These are phyloP conservation scores for Kappamyces sp. DNA, from an alignment of 192 early-diverging fungal species.

Conservation along the genomic window DNA sequence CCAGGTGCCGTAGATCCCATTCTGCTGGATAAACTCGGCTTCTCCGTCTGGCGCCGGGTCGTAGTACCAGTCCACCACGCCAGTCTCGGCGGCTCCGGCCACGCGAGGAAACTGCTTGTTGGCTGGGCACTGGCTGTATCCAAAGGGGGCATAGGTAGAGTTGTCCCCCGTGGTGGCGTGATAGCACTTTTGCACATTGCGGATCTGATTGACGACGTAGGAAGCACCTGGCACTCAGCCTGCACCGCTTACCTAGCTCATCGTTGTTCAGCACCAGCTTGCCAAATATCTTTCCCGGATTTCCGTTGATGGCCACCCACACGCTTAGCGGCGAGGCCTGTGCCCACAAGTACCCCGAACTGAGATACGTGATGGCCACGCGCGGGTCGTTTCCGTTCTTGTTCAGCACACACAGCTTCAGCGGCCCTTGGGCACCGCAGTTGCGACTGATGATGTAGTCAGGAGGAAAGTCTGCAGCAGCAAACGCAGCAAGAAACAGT, in stretches of 20 bases:
- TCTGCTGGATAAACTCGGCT: background rate
- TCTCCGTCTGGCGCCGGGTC: background rate
- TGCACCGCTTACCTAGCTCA: background rate
- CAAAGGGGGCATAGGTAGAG: background rate
- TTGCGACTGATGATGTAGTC: background rate
- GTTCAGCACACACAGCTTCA: background rate
- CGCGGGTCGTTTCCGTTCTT: conserved; percentile 4
- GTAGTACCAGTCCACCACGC: conserved; percentile 6
- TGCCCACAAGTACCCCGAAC: conserved; percentile 5
- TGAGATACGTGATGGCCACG: background rate
- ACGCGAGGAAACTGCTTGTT: conserved; percentile 4
- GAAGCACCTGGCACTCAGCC: background rate
- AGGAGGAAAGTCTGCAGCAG: conserved; percentile 5
- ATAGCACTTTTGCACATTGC: conserved; percentile 14
- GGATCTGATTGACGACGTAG: background rate
- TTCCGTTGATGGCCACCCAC: background rate
- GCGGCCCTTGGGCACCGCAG: background rate
- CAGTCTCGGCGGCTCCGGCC: background rate
- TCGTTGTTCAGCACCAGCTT: background rate
- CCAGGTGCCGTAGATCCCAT: conserved; percentile 5
- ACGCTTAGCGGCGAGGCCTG: conserved; percentile 8
- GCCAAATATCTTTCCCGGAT: background rate
- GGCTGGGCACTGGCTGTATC: conserved; percentile 1
- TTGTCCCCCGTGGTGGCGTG: conserved; percentile 4
- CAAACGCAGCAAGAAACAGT: background rate